phyloP scores from a whole-genome alignment of 129 eudicot species.

The Flaveria sonorensis region DNA sequence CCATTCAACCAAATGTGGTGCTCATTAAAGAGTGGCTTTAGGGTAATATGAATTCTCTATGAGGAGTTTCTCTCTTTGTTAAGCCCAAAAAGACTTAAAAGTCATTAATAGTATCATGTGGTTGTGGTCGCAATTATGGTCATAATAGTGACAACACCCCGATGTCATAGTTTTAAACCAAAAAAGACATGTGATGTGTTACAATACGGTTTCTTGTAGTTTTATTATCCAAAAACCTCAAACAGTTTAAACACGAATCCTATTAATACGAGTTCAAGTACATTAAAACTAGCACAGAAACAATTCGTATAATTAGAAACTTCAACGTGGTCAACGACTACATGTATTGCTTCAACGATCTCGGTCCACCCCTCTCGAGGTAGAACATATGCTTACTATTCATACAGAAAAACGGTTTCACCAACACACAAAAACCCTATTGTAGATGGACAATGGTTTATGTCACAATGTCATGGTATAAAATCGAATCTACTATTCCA shows the following conservation, averaged over 20 bases:
- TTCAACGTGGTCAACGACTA: no score
- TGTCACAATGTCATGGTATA: background rate
- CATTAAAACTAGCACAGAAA: no score
- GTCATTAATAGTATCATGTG: slow-evolving; percentile 20
- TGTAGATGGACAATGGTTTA: background rate
- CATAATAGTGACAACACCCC: background rate
- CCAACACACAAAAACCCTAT: no score
- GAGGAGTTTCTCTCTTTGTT: slow-evolving; percentile 12
- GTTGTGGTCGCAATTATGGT: background rate
- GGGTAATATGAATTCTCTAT: slow-evolving; percentile 22
- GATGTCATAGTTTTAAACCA: background rate
- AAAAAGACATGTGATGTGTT: background rate
- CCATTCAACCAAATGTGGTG: slow-evolving; percentile 22
- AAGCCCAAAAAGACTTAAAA: slow-evolving; percentile 15
- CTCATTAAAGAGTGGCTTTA: background rate
- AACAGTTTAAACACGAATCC: no score
- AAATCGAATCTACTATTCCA: background rate
- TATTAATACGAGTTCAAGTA: no score
- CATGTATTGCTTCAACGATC: no score
- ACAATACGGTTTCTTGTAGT: no score
- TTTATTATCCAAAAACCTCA: no score
- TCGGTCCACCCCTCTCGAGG: no score
- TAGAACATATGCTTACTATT: no score
- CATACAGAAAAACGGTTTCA: no score
- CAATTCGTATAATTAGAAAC: no score